phyloP scores from a whole-genome alignment of 805 yeast species.

The Pichia californica region DNA sequence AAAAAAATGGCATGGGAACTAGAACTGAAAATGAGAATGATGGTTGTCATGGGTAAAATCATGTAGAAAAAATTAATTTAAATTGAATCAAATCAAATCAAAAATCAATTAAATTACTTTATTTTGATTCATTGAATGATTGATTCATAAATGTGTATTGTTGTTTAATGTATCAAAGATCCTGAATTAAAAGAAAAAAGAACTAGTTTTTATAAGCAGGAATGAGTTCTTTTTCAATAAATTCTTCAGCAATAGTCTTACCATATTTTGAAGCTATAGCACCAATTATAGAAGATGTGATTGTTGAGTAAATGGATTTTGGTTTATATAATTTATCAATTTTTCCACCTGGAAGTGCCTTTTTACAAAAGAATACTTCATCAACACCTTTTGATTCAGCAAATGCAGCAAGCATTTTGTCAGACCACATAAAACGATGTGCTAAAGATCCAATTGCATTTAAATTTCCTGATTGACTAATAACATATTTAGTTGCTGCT shows the following conservation, averaged over 20 bases:
- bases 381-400: constrained; percentile 44
- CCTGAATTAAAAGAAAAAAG: not conserved
- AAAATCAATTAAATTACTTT: too few relatives aligned
- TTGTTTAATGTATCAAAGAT: not conserved
- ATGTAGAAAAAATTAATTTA: not conserved
- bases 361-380: constrained; percentile 60
- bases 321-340: constrained; percentile 25
- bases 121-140: too few relatives aligned
- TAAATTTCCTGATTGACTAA: constrained; percentile 13
- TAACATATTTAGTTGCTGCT: constrained; percentile 39
- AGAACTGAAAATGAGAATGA: not conserved
- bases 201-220: constrained; percentile 12
- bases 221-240: constrained; percentile 44
- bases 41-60: not conserved
- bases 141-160: too few relatives aligned
- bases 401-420: constrained; percentile 44
- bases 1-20: not conserved
- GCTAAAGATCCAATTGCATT: constrained; percentile 48
- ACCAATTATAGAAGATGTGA: constrained; percentile 50
- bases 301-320: constrained; percentile 25
- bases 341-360: constrained; percentile 31
- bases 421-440: constrained; percentile 46
- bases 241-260: constrained; percentile 47
- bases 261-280: constrained; percentile 63
- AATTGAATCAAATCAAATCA: too few relatives aligned